phyloP scores from a whole-genome alignment of 108 stramenopile genomes.

The Nannochloropsis oceanica region DNA sequence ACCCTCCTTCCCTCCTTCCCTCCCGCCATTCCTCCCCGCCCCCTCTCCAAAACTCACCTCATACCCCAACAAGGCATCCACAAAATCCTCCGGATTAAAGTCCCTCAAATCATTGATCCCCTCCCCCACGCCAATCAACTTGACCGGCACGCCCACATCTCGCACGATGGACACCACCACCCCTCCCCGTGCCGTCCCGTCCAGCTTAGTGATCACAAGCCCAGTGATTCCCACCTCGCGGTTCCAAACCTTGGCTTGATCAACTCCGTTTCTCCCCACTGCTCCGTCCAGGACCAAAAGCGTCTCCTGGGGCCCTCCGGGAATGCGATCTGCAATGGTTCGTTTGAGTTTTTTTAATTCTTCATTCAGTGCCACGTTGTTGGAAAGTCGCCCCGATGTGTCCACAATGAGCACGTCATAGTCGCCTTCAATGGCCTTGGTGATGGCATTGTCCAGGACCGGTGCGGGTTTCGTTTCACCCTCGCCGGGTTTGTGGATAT shows the following conservation, averaged over 20 bases:
- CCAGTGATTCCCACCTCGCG: slow-evolving; percentile 69
- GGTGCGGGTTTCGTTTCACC: slow-evolving; percentile 21
- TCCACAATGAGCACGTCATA: slow-evolving; percentile 79
- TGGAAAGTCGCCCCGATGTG: slow-evolving; percentile 71
- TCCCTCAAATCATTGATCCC: slow-evolving; percentile 41
- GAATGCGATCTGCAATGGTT: slow-evolving; percentile 58
- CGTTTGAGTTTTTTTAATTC: slow-evolving; percentile 73
- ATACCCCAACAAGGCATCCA: slow-evolving; percentile 37
- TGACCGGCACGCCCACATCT: slow-evolving; percentile 81
- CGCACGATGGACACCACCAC: slow-evolving; percentile 71
- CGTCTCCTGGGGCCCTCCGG: slow-evolving; percentile 64
- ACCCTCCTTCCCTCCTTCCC: too few species aligned
- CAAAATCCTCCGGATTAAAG: slow-evolving; percentile 34
- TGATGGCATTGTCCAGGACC: slow-evolving; percentile 7
- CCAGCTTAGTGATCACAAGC: slow-evolving; percentile 78
- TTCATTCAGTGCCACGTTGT: slow-evolving; percentile 67
- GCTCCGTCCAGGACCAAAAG: slow-evolving; percentile 82
- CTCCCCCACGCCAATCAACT: slow-evolving; percentile 87
- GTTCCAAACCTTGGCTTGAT: slow-evolving; percentile 49
- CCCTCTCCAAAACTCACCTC: not conserved
- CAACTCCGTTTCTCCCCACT: slow-evolving; percentile 81
- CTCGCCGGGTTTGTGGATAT: slow-evolving; percentile 56
- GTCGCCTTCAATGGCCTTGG: slow-evolving; percentile 50
- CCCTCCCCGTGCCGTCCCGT: slow-evolving; percentile 80
- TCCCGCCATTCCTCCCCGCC: too few species aligned